Evolutionary conservation across 495 filamentous ascomycete species (phyloP), one percentile per base, ranked within the genome.

Genomic region (Neurospora pannonica): DNA sequence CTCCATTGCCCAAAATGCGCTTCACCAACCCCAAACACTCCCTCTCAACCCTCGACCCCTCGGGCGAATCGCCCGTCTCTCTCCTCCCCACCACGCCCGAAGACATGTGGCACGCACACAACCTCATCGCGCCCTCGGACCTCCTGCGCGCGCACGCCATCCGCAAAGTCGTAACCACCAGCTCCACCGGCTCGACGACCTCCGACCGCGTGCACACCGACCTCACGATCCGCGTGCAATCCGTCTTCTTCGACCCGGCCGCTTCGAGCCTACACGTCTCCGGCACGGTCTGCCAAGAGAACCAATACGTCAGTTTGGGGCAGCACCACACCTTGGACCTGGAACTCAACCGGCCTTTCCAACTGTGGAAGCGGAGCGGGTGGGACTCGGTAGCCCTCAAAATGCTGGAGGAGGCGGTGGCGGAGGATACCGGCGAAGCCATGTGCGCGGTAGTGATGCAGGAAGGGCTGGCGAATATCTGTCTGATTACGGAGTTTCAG

Each of bases 21-120:
- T 76, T 80, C 72, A 75, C 76, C 0, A 75, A 75, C 15, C 77
- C 77, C 72, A 82, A 81, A 38, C 82, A 91, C 72, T 77, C 82
- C 71, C 90, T 97, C 73, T 90, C 93, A 76, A 89, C 89, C 39
- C 85, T 93, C 84, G 93, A 92, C 86, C 54, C 54, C 28, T 67
- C 54, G 1, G 75, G 72, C 24, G 91, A 92, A 5, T 93, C 92
- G 13, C 89, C 85, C 72, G 89, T 97, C 76, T 93, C 92, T 37
- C 86, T 99, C 70, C 88, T 93, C 70, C 95, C 96, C 3, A 90
- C 94, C 79, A 96, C 97, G 78, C 93, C 94, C 38, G 96, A 98
- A 84, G 96, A 99, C 82, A 97, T 99, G 94, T 99, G 96, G 96
- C 95, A 98, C 79, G 92, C 92, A 81, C 95, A 97, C 87, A 99